Percentiles rank a stretch among this genome's conserved stretches.
These are phyloP conservation scores for Caryopteris hybrid DNA, from an alignment of 305 asterid species.

Conservation along the genomic window DNA sequence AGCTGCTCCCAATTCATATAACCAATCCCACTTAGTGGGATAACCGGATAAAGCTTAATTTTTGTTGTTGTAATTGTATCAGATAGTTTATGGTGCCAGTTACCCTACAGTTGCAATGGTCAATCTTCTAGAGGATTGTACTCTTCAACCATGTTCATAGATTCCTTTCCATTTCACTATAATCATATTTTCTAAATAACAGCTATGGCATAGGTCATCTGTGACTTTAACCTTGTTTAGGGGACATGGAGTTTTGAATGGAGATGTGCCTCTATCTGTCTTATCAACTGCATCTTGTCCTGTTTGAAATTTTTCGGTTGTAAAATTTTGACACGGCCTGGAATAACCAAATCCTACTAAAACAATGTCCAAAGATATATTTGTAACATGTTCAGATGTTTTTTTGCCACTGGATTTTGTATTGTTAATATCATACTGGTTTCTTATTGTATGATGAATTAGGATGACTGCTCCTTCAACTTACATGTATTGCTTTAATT, in stretches of 20 bases:
- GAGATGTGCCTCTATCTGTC: neutral
- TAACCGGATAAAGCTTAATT: too few relatives aligned
- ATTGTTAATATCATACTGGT: neutral
- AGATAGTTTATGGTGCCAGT: neutral
- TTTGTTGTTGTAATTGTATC: too few relatives aligned
- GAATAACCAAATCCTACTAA: neutral
- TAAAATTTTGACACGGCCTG: neutral
- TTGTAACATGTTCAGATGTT: neutral
- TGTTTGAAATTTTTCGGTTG: neutral
- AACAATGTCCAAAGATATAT: neutral
- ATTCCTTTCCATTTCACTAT: neutral
- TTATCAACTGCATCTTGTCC: neutral
- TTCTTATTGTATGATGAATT: neutral
- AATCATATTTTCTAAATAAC: neutral
- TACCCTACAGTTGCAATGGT: neutral
- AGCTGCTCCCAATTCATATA: too few relatives aligned
- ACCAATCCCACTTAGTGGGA: neutral
- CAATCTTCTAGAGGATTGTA: neutral
- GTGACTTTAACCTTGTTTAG: neutral
- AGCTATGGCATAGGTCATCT: neutral
- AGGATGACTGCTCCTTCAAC: neutral
- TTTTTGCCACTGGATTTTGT: neutral
- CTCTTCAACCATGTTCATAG: neutral
- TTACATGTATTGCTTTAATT: too few relatives aligned
- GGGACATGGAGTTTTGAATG: neutral